Base-by-base conservation (phyloP, 1,284 basidiomycete species). In the Puccinia novopanici region DNA sequence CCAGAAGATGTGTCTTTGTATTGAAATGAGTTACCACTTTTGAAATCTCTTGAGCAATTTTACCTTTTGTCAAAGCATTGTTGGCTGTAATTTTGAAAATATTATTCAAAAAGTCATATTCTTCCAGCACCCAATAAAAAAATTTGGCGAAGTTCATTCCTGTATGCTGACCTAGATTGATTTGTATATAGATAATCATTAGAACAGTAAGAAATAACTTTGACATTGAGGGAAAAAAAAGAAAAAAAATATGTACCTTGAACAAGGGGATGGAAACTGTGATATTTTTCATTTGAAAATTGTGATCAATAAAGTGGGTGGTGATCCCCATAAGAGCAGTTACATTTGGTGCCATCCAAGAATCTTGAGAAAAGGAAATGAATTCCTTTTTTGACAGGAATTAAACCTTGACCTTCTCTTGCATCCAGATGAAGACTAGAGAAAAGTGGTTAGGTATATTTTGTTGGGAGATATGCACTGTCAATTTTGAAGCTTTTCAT, bases 41-140 rank as follows among this genome's bases (percentile, higher is more conserved):
- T 24, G 12, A 71, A 6, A 22, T 71, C 45, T n/a, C n/a, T 1
- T 30, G 45, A 6, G 68, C 68, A 42, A 71, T 71, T 50, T 50
- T 30, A 17, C 13, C 19, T 42, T 71, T 71, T 1, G n/a, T 24
- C 2, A 45, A 50, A 8, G 68, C n/a, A 27, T 75, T 75, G n/a
- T 75, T 27, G 40, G 72, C 54, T 9, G 72, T 75, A 4, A 75
- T 75, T 3, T 12, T 45, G 15, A 40, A 13, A 24, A 75, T 9
- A 15, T 55, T 45, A 24, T 61, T 22, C 2, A 45, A 6, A 24
- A 15, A 22, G 34, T 10, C 9, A 50, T 75, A 75, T 6, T 42
- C 9, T 6, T 59, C 42, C 10, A 75, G 55, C 12, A 48, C 42
- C 1, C 45, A 10, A 42, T 45, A 59, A 30, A 75, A 75, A 3